Evolutionary conservation across 129 eudicot species (phyloP).

Genomic region (Chrysanthemum makinoi): DNA sequence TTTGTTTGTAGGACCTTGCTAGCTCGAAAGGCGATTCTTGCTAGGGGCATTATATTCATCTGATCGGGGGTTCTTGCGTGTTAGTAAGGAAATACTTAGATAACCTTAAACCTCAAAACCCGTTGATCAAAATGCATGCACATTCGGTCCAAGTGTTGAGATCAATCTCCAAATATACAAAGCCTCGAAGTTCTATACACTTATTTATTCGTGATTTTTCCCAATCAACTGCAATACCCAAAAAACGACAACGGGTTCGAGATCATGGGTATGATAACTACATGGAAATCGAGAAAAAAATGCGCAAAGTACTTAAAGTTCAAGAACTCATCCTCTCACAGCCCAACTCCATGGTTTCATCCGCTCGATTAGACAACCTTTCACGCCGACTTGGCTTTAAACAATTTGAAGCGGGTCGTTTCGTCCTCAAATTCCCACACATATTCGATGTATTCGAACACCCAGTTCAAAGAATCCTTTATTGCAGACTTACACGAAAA

Average conservation of each 20-base stretch:
- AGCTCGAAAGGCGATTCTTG: too few relatives aligned
- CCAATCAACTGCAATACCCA: conserved; percentile 85
- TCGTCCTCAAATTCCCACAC: conserved; percentile 82
- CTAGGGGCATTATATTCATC: too few relatives aligned
- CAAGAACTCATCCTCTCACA: conserved; percentile 74
- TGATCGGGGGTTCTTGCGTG: too few relatives aligned
- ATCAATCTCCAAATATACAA: conserved; percentile 9
- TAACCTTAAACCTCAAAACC: too few relatives aligned
- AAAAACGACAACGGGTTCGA: conserved; percentile 60
- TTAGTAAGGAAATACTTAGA: too few relatives aligned
- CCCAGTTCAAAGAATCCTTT: conserved; percentile 89
- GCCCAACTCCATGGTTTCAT: conserved; percentile 58
- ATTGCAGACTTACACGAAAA: conserved; percentile 67
- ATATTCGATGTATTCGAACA: conserved; percentile 86
- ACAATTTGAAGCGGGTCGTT: conserved; percentile 66
- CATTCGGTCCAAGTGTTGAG: conserved; percentile 21
- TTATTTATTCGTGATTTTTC: conserved; percentile 43
- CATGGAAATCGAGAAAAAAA: conserved; percentile 91
- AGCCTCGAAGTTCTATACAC: neutral
- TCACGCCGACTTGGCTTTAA: conserved; percentile 70
- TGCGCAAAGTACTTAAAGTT: conserved; percentile 71
- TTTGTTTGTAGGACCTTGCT: too few relatives aligned
- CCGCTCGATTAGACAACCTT: conserved; percentile 71
- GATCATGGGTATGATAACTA: conserved; percentile 85
- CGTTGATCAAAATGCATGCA: conserved; percentile 31